Evolutionary conservation across 2,329 filamentous ascomycete genomes (phyloP).

Genomic region (Ceratocystis cubensis): DNA sequence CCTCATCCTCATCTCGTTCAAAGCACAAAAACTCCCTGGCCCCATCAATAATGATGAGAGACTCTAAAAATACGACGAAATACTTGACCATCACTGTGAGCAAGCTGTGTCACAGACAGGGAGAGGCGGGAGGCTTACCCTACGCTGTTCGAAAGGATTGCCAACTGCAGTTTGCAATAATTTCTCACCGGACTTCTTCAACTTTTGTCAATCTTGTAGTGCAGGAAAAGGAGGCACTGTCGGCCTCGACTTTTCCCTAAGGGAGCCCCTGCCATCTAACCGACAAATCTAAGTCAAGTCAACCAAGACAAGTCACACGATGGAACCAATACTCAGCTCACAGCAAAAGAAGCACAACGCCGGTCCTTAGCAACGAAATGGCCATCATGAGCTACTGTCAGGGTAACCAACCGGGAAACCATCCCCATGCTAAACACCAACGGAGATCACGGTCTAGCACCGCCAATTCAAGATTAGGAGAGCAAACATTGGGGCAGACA

Average conservation of each 20-base stretch:
- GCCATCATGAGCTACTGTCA: not conserved
- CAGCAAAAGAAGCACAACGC: not conserved
- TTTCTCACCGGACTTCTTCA: no score
- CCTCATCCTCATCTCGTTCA: constrained; percentile 9
- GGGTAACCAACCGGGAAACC: constrained; percentile 6
- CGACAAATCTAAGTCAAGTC: not conserved
- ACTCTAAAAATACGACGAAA: not conserved
- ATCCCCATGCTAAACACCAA: not conserved
- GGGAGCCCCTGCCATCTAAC: not conserved
- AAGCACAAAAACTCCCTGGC: not conserved
- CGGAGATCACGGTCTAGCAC: not conserved
- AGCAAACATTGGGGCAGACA: not conserved
- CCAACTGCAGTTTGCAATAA: no score
- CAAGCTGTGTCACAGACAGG: not conserved
- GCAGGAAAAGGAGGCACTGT: not conserved
- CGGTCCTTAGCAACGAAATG: not conserved
- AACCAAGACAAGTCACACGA: not conserved
- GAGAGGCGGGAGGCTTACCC: no score
- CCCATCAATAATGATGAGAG: not conserved
- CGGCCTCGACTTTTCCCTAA: not conserved
- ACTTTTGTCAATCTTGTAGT: no score
- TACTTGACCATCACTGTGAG: not conserved
- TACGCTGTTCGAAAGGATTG: no score
- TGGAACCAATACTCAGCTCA: not conserved
- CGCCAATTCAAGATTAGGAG: constrained; percentile 1